Evolutionary conservation across 2,329 filamentous ascomycete genomes (phyloP), one percentile per base, ranked within the genome.

Genomic region (Botrytis pseudocinerea): DNA sequence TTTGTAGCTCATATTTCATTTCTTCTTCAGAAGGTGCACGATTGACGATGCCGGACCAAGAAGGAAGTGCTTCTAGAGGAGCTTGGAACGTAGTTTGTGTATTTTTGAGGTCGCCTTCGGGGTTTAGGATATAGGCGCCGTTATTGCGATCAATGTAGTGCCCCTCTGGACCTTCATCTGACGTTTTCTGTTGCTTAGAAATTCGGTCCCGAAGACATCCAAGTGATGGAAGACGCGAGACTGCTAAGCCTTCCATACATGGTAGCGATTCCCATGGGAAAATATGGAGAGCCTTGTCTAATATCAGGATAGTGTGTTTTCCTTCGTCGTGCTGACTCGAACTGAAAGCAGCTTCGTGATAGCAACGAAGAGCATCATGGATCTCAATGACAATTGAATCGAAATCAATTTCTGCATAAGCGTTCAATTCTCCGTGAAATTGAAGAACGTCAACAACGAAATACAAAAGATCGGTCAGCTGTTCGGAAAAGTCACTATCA

Each of bases 261-360:
- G 95, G 94, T 54, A 99, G 84, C 0, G 94, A 97, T 80, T 99
- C 96, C 96, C 97, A 99, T 0, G 96, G 96, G 79, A 99, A 97
- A 1, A 89, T 86, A 79, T 98, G 96, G 2, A 99, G 86, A 3
- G 92, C 88, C 82, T 97, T 98, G 82, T 99, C 96, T 9, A 99
- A 86, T 10, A 99, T 90, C 4, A 99, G 86, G 70, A 99, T 92
- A 0, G 94, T 95, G 80, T 99, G 96, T 1, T 84, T 84, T 18
- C 83, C 81, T 46, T 85, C 83, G 42, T 79, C 76, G 25, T 78
- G 79, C 72, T 76, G 79, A 70, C 77, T 77, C 70, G 78, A 76
- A 10, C 82, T 81, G 44, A 84, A 80, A 71, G 84, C 79, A 32
- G 80, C 81, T 38, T 84, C 86, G 78, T 97, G 91, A 80, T 98